Conservation (phyloP, 176 grass and related monocot species). For the Oryza coarctata region DNA sequence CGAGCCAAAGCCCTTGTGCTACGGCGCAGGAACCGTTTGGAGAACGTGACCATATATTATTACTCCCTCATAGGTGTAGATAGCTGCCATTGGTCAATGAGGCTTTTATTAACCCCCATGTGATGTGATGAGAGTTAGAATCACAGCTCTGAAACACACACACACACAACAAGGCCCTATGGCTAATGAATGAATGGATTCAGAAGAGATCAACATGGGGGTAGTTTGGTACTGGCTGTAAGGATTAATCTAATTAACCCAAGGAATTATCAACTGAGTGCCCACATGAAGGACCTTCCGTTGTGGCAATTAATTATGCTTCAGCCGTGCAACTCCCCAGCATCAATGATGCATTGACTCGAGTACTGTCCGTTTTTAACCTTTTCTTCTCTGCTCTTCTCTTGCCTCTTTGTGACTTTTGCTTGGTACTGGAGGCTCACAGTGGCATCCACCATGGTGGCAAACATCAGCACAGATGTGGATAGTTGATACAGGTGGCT, state of each 20-base stretch:
- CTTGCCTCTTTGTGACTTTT: constrained; percentile 4
- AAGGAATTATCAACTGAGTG: not conserved
- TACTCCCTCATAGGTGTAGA: not conserved
- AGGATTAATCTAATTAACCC: constrained; percentile 25
- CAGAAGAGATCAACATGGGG: not conserved
- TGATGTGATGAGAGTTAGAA: constrained; percentile 14
- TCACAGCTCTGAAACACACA: constrained; percentile 37
- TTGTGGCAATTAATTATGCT: constrained; percentile 1
- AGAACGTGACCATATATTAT: constrained; percentile 7
- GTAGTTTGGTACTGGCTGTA: constrained; percentile 6
- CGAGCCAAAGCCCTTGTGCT: constrained; percentile 1
- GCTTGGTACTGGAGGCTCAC: constrained; percentile 9
- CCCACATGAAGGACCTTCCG: constrained; percentile 15
- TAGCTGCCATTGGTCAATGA: not conserved
- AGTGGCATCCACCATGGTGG: constrained; percentile 8
- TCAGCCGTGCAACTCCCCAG: constrained; percentile 16
- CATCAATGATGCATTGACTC: constrained; percentile 43
- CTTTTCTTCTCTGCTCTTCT: not conserved
- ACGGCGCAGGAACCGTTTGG: constrained; percentile 18
- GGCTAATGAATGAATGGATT: not conserved
- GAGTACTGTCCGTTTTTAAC: constrained; percentile 25
- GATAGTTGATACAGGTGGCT: constrained; percentile 23
- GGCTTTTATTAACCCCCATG: constrained; percentile 32
- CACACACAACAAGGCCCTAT: not conserved
- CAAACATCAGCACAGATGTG: not conserved